These are phyloP conservation scores for Leptodermis oblonga DNA, from an alignment of 257 asterid genomes.

Conservation along the genomic window DNA sequence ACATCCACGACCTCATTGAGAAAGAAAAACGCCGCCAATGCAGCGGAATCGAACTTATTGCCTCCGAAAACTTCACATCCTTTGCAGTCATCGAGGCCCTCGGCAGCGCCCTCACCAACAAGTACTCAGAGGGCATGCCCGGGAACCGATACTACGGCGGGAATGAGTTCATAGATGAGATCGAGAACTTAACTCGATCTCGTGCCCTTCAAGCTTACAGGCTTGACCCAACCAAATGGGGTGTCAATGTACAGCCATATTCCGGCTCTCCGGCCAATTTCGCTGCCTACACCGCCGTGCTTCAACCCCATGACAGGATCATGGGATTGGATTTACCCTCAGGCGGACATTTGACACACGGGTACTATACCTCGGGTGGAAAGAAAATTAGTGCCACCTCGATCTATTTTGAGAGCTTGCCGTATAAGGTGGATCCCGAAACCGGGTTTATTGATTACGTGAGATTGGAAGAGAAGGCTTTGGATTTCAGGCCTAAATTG, in stretches of 20 bases:
- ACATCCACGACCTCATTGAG: constrained; percentile 44
- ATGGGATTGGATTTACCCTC: constrained; percentile 51
- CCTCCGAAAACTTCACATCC: constrained; percentile 51
- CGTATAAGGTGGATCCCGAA: constrained; percentile 31
- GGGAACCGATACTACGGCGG: constrained; percentile 49
- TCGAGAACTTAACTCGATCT: constrained; percentile 38
- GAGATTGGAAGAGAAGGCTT: constrained; percentile 41
- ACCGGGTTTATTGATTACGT: constrained; percentile 42
- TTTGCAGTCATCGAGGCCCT: constrained; percentile 47
- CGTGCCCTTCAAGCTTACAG: constrained; percentile 42
- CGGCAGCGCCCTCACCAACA: constrained; percentile 38
- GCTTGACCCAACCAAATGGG: constrained; percentile 46
- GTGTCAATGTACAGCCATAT: constrained; percentile 49
- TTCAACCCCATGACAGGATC: constrained; percentile 42
- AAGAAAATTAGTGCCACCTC: constrained; percentile 43
- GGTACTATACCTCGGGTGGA: constrained; percentile 41
- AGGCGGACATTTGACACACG: constrained; percentile 45
- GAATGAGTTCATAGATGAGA: constrained; percentile 39
- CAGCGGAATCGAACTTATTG: constrained; percentile 46
- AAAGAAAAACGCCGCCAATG: constrained; percentile 46
- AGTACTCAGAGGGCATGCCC: constrained; percentile 49
- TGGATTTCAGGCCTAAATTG: constrained; percentile 45
- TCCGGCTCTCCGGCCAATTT: constrained; percentile 42
- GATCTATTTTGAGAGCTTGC: constrained; percentile 43
- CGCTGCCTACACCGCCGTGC: constrained; percentile 43